These are phyloP conservation scores for Saccharomyces kudriavzevii DNA, from an alignment of 805 yeast species.

Conservation along the genomic window DNA sequence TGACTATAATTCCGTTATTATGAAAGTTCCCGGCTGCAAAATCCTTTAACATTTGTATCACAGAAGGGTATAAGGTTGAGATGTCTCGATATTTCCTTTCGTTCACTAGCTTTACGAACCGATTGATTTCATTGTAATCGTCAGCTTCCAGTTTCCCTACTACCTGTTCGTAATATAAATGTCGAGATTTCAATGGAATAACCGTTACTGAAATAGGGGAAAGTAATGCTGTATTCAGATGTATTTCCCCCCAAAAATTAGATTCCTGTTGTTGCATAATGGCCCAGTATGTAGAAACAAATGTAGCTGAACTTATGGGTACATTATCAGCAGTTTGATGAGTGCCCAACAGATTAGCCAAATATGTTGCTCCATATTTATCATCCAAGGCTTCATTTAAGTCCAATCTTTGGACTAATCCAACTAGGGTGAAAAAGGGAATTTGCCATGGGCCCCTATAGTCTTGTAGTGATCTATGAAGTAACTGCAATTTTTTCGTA, in stretches of 20 bases:
- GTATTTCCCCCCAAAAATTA: conserved; percentile 37
- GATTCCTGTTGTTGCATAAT: conserved; percentile 40
- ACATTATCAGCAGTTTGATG: neutral
- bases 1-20: conserved; percentile 39
- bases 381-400: conserved; percentile 16
- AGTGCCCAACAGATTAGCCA: conserved; percentile 1
- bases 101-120: conserved; percentile 22
- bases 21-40: conserved; percentile 47
- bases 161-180: conserved; percentile 30
- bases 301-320: conserved; percentile 2
- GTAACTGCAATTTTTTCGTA: conserved; percentile 36
- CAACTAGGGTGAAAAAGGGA: conserved; percentile 33
- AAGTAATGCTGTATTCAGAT: conserved; percentile 26
- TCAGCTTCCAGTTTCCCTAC: conserved; percentile 21
- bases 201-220: conserved; percentile 39
- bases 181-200: conserved; percentile 35
- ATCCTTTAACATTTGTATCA: conserved; percentile 42
- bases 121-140: conserved; percentile 14
- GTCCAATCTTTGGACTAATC: conserved; percentile 31
- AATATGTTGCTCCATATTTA: conserved; percentile 1
- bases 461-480: conserved; percentile 41
- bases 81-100: conserved; percentile 4
- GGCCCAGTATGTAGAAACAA: conserved; percentile 42
- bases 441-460: conserved; percentile 35
- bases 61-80: conserved; percentile 24